Evolutionary conservation across 306 rosid species (phyloP).

Genomic region (Glycine latifolia): DNA sequence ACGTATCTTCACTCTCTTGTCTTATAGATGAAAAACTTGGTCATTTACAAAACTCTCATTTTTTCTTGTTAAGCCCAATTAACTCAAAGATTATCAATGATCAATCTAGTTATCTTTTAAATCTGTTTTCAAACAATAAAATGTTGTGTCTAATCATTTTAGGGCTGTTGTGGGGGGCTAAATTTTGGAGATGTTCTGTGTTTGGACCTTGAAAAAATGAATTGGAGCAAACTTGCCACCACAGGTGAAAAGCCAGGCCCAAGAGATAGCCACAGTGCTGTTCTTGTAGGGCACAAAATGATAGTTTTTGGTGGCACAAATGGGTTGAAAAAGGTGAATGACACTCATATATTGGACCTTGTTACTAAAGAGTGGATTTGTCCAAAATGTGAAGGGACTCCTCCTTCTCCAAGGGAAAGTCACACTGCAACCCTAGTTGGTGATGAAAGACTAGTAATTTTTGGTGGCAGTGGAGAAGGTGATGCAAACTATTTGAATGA

Average conservation of each 20-base stretch:
- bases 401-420: constrained; percentile 94
- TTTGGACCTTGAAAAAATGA: constrained; percentile 77
- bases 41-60: too few species aligned
- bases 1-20: too few species aligned
- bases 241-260: constrained; percentile 90
- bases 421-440: constrained; percentile 85
- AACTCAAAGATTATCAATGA: background rate
- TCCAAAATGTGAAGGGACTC: constrained; percentile 75
- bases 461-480: constrained; percentile 99
- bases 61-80: background rate
- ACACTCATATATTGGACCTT: constrained; percentile 77
- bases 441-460: constrained; percentile 70
- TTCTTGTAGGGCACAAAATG: constrained; percentile 70
- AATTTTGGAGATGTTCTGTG: constrained; percentile 87
- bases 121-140: too few species aligned
- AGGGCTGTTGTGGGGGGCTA: constrained; percentile 98
- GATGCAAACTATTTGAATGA: constrained; percentile 86
- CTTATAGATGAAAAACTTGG: too few species aligned
- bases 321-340: constrained; percentile 89
- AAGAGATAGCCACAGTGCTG: constrained; percentile 93
- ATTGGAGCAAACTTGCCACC: constrained; percentile 71
- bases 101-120: background rate
- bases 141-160: background rate
- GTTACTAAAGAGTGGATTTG: constrained; percentile 69
- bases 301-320: constrained; percentile 96